phyloP scores from a whole-genome alignment of 306 rosid genomes.

The Cajanus cajan region DNA sequence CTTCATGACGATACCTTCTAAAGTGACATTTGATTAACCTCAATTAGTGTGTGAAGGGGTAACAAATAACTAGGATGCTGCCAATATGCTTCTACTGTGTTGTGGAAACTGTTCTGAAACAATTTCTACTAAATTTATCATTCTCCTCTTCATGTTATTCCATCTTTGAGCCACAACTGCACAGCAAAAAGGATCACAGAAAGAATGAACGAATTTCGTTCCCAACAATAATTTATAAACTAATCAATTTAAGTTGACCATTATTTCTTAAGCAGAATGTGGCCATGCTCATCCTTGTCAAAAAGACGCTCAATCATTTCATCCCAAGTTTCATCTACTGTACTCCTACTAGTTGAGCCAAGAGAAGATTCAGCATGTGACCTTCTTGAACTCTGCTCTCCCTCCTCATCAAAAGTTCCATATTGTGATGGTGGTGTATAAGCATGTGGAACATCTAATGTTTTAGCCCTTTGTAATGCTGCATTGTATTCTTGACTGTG shows the following conservation, averaged over 20 bases:
- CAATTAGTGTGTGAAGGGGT: neutral
- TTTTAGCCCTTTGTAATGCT: constrained; percentile 86
- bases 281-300: constrained; percentile 61
- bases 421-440: constrained; percentile 61
- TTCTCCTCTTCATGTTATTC: constrained; percentile 14
- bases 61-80: neutral
- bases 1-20: too few species aligned
- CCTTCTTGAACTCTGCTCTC: constrained; percentile 46
- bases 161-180: constrained; percentile 2
- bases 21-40: neutral
- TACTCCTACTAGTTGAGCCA: constrained; percentile 43
- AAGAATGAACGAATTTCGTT: constrained; percentile 33
- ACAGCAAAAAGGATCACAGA: constrained; percentile 11
- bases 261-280: constrained; percentile 44
- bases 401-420: constrained; percentile 68
- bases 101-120: neutral
- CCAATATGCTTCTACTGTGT: neutral
- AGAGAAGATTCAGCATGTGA: constrained; percentile 55
- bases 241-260: constrained; percentile 17
- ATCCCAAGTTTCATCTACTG: constrained; percentile 56
- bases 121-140: neutral
- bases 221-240: neutral
- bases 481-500: constrained; percentile 73
- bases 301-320: constrained; percentile 60
- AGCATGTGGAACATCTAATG: constrained; percentile 79